Percentiles rank a stretch among this genome's conserved stretches.
Evolutionary conservation across 148 eudicot genomes (phyloP).

Genomic region (Arbutus unedo): DNA sequence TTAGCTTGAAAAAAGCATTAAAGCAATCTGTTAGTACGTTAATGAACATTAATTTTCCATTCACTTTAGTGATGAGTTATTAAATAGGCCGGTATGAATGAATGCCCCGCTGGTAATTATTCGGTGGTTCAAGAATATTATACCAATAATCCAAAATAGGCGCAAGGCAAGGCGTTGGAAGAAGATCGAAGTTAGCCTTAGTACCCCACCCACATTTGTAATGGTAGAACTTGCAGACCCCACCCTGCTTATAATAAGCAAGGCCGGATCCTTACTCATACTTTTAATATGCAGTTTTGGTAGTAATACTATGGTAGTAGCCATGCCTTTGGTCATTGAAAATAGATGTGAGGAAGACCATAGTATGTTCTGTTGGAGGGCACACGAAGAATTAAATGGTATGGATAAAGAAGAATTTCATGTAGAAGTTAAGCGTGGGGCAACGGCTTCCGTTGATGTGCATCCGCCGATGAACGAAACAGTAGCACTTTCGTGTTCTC

Average conservation of each 20-base stretch:
- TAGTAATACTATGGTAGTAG: not conserved
- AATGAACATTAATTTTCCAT: not conserved
- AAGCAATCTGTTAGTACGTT: not conserved
- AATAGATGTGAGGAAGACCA: not conserved
- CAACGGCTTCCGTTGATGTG: not conserved
- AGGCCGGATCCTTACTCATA: not conserved
- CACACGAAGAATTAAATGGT: no score
- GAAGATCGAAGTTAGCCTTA: no score
- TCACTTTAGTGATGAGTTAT: not conserved
- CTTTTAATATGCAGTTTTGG: not conserved
- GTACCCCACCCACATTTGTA: no score
- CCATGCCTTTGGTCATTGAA: not conserved
- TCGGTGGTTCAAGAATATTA: not conserved
- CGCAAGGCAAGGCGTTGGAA: not conserved
- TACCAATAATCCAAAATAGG: no score
- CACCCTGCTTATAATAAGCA: not conserved
- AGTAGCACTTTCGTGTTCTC: no score
- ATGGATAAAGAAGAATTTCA: no score
- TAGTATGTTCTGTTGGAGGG: no score
- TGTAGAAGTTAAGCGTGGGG: no score
- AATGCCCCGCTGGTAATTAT: no score
- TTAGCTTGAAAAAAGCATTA: no score
- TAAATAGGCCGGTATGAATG: no score
- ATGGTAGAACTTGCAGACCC: not conserved
- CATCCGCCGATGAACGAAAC: not conserved